phyloP scores from a whole-genome alignment of 1,139 yeast species.

The Dujonia santamariae region DNA sequence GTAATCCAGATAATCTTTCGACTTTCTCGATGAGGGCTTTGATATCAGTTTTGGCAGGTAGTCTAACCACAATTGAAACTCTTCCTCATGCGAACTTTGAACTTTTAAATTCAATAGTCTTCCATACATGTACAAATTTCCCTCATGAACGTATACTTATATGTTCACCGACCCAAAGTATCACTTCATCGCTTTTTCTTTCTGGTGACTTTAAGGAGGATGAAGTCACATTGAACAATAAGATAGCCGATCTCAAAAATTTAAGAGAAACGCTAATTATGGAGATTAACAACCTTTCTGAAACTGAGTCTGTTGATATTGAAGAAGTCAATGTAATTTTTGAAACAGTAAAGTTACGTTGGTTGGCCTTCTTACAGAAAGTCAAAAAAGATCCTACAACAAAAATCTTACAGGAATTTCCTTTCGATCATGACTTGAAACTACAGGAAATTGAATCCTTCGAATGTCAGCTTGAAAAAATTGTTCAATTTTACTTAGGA shows the following conservation, averaged over 20 bases:
- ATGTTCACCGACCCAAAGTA: too few relatives aligned
- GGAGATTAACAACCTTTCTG: too few relatives aligned
- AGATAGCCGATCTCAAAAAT: too few relatives aligned
- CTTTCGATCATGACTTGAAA: conserved; percentile 19
- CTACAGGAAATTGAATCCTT: conserved; percentile 6
- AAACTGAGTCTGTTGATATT: too few relatives aligned
- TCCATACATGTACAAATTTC: conserved; percentile 19
- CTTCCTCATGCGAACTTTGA: conserved; percentile 10
- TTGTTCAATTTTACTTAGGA: background rate
- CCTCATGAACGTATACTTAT: conserved; percentile 32
- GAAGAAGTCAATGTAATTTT: conserved; percentile 40
- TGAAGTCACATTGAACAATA: too few relatives aligned
- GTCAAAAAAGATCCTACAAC: conserved; percentile 9
- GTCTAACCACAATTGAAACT: conserved; percentile 11
- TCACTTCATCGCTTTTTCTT: too few relatives aligned
- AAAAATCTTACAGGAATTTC: conserved; percentile 17
- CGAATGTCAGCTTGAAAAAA: conserved; percentile 10
- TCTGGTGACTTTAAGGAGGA: too few relatives aligned
- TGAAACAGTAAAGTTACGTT: conserved; percentile 21
- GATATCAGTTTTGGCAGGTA: conserved; percentile 5
- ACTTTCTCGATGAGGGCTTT: background rate
- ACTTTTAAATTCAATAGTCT: conserved; percentile 11
- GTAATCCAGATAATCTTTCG: background rate
- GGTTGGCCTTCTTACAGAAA: conserved; percentile 22
- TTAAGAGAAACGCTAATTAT: too few relatives aligned